Conservation (phyloP, 495 filamentous ascomycete genomes). For the Parmelia sp. region DNA sequence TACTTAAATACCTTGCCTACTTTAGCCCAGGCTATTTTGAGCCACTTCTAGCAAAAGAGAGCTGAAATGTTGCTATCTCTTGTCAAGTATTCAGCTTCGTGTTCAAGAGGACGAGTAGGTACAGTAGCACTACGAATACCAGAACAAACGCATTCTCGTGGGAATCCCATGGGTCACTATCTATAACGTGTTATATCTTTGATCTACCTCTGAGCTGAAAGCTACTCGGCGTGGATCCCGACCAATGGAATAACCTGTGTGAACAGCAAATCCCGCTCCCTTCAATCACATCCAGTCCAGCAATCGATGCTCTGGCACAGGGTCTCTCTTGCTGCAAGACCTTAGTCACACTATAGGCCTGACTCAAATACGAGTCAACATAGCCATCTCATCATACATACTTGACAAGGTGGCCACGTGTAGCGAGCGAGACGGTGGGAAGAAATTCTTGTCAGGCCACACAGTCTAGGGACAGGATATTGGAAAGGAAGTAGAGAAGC, state of each 20-base stretch:
- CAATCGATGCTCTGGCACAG: no score
- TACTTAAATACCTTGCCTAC: no score
- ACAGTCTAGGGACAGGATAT: not conserved
- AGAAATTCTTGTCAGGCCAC: not conserved
- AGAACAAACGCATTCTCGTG: not conserved
- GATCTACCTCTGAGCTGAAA: no score
- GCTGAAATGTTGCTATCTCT: no score
- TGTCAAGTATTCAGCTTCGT: no score
- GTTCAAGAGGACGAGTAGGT: not conserved
- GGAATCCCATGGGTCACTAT: not conserved
- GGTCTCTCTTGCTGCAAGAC: no score
- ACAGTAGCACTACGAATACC: not conserved
- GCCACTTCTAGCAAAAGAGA: no score
- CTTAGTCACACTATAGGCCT: no score
- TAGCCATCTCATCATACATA: not conserved
- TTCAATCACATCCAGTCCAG: no score
- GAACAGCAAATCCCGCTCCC: not conserved
- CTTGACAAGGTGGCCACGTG: not conserved
- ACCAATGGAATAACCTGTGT: not conserved
- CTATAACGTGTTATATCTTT: no score
- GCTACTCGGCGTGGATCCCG: not conserved
- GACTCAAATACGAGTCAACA: no score
- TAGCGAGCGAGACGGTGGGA: not conserved
- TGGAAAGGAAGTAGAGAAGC: not conserved
- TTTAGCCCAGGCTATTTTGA: not conserved